Evolutionary conservation across 2,329 filamentous ascomycete genomes (phyloP).

Genomic region (Penicillium olsonii): DNA sequence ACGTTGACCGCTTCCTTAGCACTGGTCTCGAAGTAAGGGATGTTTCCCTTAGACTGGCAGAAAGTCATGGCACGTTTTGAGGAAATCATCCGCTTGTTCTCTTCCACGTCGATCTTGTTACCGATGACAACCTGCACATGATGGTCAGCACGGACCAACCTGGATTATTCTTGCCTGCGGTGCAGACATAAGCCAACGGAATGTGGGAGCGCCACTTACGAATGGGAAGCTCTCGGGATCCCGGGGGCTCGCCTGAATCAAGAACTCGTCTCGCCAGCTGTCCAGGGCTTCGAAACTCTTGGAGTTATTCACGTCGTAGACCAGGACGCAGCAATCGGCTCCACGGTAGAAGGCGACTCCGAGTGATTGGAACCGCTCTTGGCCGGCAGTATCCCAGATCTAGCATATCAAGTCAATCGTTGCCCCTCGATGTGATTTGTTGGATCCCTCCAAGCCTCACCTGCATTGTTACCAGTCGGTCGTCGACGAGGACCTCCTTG

Average conservation of each 20-base stretch:
- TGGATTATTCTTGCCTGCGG: slow-evolving; percentile 1
- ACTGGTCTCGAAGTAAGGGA: slow-evolving; percentile 98
- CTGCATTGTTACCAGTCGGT: slow-evolving; percentile 98
- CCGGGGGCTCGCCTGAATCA: slow-evolving; percentile 94
- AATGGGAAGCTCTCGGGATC: slow-evolving; percentile 98
- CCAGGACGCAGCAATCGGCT: slow-evolving; percentile 95
- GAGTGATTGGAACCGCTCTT: slow-evolving; percentile 95
- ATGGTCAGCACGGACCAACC: slow-evolving; percentile 12
- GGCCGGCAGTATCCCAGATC: slow-evolving; percentile 97
- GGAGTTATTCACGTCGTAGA: slow-evolving; percentile 98
- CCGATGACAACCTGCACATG: slow-evolving; percentile 77
- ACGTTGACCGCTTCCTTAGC: slow-evolving; percentile 99
- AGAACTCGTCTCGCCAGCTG: slow-evolving; percentile 96
- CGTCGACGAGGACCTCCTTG: slow-evolving; percentile 95
- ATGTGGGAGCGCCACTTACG: slow-evolving; percentile 58
- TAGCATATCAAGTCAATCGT: slow-evolving; percentile 40
- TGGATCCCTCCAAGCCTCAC: slow-evolving; percentile 47
- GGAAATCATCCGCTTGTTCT: slow-evolving; percentile 95
- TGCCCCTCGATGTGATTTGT: neutral
- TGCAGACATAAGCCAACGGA: neutral
- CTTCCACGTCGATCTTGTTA: slow-evolving; percentile 98
- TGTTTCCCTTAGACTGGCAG: slow-evolving; percentile 94
- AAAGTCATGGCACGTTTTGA: slow-evolving; percentile 96
- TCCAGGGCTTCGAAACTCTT: slow-evolving; percentile 99
- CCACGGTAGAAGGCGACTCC: slow-evolving; percentile 97